phyloP scores from a whole-genome alignment of 345 rosid genomes.

The Rhodamnia argentea region DNA sequence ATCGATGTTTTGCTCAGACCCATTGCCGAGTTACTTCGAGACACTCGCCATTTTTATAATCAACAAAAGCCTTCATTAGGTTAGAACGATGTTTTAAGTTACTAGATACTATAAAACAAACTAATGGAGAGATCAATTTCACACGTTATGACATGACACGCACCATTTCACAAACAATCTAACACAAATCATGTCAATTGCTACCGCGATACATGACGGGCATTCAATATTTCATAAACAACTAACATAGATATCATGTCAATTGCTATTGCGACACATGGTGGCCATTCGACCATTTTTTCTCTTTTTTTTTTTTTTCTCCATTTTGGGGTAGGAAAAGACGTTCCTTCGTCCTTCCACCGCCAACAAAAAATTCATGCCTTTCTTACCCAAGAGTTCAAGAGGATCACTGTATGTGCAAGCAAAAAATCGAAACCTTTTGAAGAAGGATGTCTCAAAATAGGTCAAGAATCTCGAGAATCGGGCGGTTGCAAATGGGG shows the following conservation, averaged over 20 bases:
- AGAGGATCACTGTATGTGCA: background rate
- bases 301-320: background rate
- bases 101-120: background rate
- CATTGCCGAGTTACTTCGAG: background rate
- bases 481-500: slow-evolving; percentile 71
- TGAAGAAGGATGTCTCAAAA: slow-evolving; percentile 14
- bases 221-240: background rate
- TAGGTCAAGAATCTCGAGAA: slow-evolving; percentile 63
- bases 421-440: background rate
- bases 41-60: background rate
- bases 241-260: background rate
- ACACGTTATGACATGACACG: too few relatives aligned
- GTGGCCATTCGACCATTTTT: background rate
- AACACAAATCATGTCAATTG: background rate
- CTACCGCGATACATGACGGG: background rate
- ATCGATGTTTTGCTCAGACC: background rate
- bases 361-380: background rate
- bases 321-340: background rate
- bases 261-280: rapidly evolving
- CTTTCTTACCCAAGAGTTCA: background rate
- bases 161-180: background rate
- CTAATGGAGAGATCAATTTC: background rate
- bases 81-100: background rate
- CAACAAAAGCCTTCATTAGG: background rate
- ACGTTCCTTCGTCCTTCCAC: background rate